Evolutionary conservation across 2,329 filamentous ascomycete genomes (phyloP).

Genomic region (Alternaria hordeiaustralica): DNA sequence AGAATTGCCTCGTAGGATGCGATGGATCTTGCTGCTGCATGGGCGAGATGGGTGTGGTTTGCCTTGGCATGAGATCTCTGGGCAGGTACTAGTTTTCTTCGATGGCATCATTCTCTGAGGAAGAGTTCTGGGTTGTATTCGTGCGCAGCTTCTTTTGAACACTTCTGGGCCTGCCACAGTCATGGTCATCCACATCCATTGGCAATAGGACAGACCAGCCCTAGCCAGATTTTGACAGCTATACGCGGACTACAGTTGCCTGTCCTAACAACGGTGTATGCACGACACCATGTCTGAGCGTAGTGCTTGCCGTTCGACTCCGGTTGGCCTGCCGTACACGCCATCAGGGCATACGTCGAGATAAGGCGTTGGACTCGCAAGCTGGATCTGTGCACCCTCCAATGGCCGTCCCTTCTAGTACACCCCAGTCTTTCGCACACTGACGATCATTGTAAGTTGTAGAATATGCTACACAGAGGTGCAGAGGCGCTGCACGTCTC

Average conservation of each 20-base stretch:
- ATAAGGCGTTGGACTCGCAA: background rate
- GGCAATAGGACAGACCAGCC: background rate
- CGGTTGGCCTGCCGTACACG: background rate
- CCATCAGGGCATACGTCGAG: background rate
- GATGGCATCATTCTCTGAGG: background rate
- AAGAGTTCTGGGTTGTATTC: background rate
- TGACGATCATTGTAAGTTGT: slow-evolving; percentile 8
- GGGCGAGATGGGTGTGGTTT: background rate
- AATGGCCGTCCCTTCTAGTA: background rate
- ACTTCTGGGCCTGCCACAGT: background rate
- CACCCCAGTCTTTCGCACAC: background rate
- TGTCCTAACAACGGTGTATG: background rate
- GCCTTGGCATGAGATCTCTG: background rate
- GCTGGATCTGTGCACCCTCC: background rate
- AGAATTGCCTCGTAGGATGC: background rate
- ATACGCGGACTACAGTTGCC: background rate
- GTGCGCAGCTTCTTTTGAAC: background rate
- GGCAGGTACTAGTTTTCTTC: background rate
- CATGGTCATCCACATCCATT: background rate
- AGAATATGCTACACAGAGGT: background rate
- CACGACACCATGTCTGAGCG: slow-evolving; percentile 1
- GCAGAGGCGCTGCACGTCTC: background rate
- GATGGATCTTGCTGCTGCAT: background rate
- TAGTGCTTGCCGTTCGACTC: background rate
- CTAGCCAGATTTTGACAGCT: background rate